Evolutionary conservation across 2,329 filamentous ascomycete genomes (phyloP), one percentile per base, ranked within the genome.

Genomic region (Ophioceras dolichostomum): DNA sequence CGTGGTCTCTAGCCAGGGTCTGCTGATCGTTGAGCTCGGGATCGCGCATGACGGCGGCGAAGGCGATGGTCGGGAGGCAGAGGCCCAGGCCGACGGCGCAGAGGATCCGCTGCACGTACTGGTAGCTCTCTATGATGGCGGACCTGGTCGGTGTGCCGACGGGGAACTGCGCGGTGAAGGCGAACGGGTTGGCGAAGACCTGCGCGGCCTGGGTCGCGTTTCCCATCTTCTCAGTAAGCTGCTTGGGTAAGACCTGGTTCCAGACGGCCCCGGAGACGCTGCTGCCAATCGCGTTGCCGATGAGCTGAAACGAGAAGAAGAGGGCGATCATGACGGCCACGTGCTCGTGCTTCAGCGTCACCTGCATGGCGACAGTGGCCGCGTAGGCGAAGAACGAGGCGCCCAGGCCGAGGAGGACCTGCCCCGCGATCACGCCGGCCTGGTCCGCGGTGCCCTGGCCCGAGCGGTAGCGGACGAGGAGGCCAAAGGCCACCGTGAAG

Each of bases 401-500:
- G 1, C 73, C 73, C 36, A 79, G 62, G 45, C 76, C 76, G 1
- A 81, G 62, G 5, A 80, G 56, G 7, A 79, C 59, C 50, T 81
- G 73, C 2, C 69, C 74, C 13, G 68, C 76, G 40, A 81, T 72
- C 39, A 81, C 61, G 20, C 76, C 76, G 2, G 66, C 62, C 39
- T 71, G 60, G 41, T 57, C 62, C 9, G 60, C 52, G 0, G 47
- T 39, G 14, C 48, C 54, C 10, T 59, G 48, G 5, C 67, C 64
- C 26, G 75, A 75, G n/a, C 76, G 72, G 59, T 64, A 81, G 45
- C 65, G 62, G 48, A 80, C 79, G 14, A 81, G 59, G 1, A 81
- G 62, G 9, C 76, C 76, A 43, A 79, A 80, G 1, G 76, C 74
- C n/a, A 76, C 70, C 47, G 76, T 61, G 58, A 76, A 80, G 2